Evolutionary conservation across 305 asterid genomes (phyloP), one percentile per base, ranked within the genome.

Genomic region (Fraxinus ornus): DNA sequence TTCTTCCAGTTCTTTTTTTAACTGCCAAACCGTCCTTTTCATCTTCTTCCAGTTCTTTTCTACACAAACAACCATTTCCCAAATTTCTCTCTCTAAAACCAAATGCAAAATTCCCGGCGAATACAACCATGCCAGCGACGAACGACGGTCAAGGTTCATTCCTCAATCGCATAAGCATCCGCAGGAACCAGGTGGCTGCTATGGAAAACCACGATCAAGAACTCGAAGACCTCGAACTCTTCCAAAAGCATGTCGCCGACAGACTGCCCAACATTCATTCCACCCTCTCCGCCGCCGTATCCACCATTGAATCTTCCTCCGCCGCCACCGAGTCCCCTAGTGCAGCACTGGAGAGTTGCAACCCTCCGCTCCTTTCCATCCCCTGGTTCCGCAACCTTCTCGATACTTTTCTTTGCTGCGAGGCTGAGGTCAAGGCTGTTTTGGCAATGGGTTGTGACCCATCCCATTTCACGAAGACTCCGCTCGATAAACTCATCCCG

Each of bases 151-250:
- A 90, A 81, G 86, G 89, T 36, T 95, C 97, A 5, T 93, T 94
- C 88, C 92, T 94, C 80, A 93, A 95, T 91, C 95, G 97, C 79
- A 93, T 95, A 4, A 95, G 99, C 91, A 93, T 94, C 85, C 97
- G 99, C 66, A 95, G 98, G 41, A 92, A 88, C 85, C 97, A 93
- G 82, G 86, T 94, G 83, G 75, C 79, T 2, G 57, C 91, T 79
- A 77, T 90, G 86, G 97, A 92, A 5, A 49, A 60, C 81, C 92
- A 92, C 68, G 97, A 92, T 6, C 94, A 84, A 44, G 94, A 93
- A 2, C 86, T 88, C 26, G 94, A 91, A 44, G 97, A 92, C 83
- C 89, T 94, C 78, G 98, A 95, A 2, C 85, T 87, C 79, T 90
- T 95, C 88, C 95, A 90, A 55, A 90, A 86, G 62, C 93, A 94